Evolutionary conservation across 495 filamentous ascomycete genomes (phyloP).

Genomic region (Parmelia sp.): DNA sequence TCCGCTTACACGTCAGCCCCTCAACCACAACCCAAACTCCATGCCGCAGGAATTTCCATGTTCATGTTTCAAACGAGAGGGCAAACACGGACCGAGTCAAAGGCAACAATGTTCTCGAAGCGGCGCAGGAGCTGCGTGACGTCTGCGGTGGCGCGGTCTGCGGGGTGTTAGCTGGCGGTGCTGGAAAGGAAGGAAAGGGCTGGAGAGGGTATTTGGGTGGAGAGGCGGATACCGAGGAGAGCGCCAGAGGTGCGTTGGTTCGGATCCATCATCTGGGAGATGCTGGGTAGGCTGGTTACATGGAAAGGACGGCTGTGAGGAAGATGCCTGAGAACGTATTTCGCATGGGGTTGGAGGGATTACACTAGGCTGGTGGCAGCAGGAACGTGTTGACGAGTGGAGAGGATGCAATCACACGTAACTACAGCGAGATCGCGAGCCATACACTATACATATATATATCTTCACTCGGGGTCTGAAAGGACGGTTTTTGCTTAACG

Average conservation of each 20-base stretch:
- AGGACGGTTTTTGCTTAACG: neutral
- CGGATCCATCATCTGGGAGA: slow-evolving; percentile 18
- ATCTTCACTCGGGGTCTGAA: neutral
- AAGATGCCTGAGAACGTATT: neutral
- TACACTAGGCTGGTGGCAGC: no score
- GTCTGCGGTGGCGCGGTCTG: slow-evolving; percentile 50
- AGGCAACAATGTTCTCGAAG: slow-evolving; percentile 56
- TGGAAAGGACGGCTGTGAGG: neutral
- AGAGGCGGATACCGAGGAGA: slow-evolving; percentile 19
- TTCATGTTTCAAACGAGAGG: no score
- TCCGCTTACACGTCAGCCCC: slow-evolving; percentile 1
- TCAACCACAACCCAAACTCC: no score
- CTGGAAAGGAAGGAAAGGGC: neutral
- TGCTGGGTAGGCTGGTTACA: neutral
- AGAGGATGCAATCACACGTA: neutral
- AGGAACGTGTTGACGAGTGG: neutral
- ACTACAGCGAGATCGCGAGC: neutral
- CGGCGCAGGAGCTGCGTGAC: slow-evolving; percentile 52
- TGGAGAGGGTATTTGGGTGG: neutral
- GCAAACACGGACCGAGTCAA: slow-evolving; percentile 42
- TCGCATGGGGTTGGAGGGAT: no score
- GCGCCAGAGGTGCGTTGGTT: slow-evolving; percentile 25
- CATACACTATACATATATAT: neutral
- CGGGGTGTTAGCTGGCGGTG: slow-evolving; percentile 1
- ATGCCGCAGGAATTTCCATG: no score